Evolutionary conservation across 495 filamentous ascomycete species (phyloP), one percentile per base, ranked within the genome.

Genomic region (Hyaloscypha hepaticicola): DNA sequence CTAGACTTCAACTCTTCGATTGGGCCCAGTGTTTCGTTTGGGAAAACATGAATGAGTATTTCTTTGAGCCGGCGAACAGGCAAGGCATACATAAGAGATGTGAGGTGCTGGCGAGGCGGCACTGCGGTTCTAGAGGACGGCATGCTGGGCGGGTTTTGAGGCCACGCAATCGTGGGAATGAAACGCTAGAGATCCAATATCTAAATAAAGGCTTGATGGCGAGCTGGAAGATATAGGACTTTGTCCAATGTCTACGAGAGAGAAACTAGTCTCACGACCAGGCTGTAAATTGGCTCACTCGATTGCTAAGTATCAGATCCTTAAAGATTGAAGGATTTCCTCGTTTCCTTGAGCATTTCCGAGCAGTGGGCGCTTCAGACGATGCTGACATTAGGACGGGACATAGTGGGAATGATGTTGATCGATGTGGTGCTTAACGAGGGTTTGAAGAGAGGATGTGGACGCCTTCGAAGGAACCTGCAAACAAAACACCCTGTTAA

Each of bases 51-150:
- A 19, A 26, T 63, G 24, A 72, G 68, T 33, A 72, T 66, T 5
- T 66, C 64, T 52, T 66, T 68, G 5, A 72, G 63, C 11, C 67
- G 66, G 19, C 63, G 59, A n/a, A 70, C 41, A 29, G 70, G 68
- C 6, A 72, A 26, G 26, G 70, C 56, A 50, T 70, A 69, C 70
- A 72, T 68, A 49, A 63, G 55, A 22, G 70, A 68, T 33, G 61
- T 68, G 9, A 56, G 41, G 29, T 64, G 51, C 45, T 64, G 58
- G 21, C 34, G 59, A 5, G 69, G 55, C 24, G 62, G 63, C 9
- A 68, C 57, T 33, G 69, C 69, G 16, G 63, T 64, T 29, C 45
- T 68, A 5, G 61, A 66, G 51, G 59, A 57, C 5, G 66, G 53
- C 64, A 70, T 67, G 52, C 33, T 58, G 45, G 38, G 12, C 38